These are phyloP conservation scores for Plectosphaerella cucumerina DNA, from an alignment of 2,329 filamentous ascomycete species.

Conservation along the genomic window DNA sequence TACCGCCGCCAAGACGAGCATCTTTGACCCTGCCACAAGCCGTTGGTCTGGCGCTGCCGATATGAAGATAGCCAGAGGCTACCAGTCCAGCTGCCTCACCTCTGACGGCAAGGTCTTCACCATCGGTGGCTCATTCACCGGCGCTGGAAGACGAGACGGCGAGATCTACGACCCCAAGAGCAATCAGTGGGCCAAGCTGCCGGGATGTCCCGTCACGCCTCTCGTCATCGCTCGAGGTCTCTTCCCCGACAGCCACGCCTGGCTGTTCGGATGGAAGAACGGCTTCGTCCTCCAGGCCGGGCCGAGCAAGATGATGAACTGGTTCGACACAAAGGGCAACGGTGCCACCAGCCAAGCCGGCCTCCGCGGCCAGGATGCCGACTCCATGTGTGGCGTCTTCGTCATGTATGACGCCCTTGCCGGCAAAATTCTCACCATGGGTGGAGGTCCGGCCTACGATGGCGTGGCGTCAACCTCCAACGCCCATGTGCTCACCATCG, in stretches of 20 bases:
- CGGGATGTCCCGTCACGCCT: conserved; percentile 43
- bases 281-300: conserved; percentile 50
- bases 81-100: conserved; percentile 45
- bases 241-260: conserved; percentile 32
- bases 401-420: conserved; percentile 56
- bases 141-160: conserved; percentile 45
- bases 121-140: conserved; percentile 53
- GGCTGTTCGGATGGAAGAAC: conserved; percentile 37
- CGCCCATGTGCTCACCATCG: conserved; percentile 47
- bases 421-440: conserved; percentile 51
- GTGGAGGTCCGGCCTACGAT: conserved; percentile 43
- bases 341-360: conserved; percentile 39
- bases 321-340: conserved; percentile 40
- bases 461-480: conserved; percentile 32
- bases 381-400: conserved; percentile 51
- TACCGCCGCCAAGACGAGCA: conserved; percentile 40
- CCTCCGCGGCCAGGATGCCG: conserved; percentile 29
- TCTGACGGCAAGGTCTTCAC: conserved; percentile 52
- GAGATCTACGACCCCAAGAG: conserved; percentile 45
- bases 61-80: conserved; percentile 46
- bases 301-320: conserved; percentile 50
- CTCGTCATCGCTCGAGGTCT: conserved; percentile 44
- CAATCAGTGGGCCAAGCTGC: conserved; percentile 42
- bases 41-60: conserved; percentile 32
- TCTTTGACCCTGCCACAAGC: conserved; percentile 35